A percentile compares a stretch with the other conserved stretches of the same genome.
phyloP scores from a whole-genome alignment of 2,329 filamentous ascomycete species.

The Alternaria brassicicola region DNA sequence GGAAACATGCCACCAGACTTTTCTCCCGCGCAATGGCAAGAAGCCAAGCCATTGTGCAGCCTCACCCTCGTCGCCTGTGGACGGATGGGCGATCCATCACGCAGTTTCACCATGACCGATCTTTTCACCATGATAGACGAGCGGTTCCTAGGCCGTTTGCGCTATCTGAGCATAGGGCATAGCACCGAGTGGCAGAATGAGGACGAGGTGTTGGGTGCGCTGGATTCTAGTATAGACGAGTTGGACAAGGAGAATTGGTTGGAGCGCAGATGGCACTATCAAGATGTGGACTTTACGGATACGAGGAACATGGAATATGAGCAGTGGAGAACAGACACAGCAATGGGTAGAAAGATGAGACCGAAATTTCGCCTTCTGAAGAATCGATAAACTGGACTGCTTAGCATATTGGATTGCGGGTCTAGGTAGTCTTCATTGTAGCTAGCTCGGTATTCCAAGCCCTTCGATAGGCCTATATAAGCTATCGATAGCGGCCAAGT shows the following conservation, averaged over 20 bases:
- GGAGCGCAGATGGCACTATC: slow-evolving; percentile 44
- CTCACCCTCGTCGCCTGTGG: slow-evolving; percentile 52
- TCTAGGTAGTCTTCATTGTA: neutral
- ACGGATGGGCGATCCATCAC: slow-evolving; percentile 38
- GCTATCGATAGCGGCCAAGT: neutral
- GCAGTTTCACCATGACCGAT: slow-evolving; percentile 51
- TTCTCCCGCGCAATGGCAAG: slow-evolving; percentile 16
- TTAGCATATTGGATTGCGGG: neutral
- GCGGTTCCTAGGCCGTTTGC: slow-evolving; percentile 48
- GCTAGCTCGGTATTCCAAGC: neutral
- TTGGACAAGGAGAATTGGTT: slow-evolving; percentile 49
- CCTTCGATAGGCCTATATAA: neutral
- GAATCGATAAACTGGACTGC: slow-evolving; percentile 21
- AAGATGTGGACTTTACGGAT: slow-evolving; percentile 9
- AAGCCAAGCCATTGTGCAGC: slow-evolving; percentile 43
- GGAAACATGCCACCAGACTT: slow-evolving; percentile 32
- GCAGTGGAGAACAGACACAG: slow-evolving; percentile 28
- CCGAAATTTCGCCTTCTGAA: slow-evolving; percentile 29
- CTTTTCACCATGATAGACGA: slow-evolving; percentile 51
- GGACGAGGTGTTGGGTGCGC: slow-evolving; percentile 47
- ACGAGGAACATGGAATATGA: slow-evolving; percentile 25
- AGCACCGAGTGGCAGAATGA: slow-evolving; percentile 49
- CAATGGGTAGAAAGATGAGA: slow-evolving; percentile 31
- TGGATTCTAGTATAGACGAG: slow-evolving; percentile 49
- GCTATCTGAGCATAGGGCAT: slow-evolving; percentile 47